A percentile compares a stretch with the other conserved stretches of the same genome.
phyloP scores from a whole-genome alignment of 2,329 filamentous ascomycete species.

The Colletotrichum tanaceti region DNA sequence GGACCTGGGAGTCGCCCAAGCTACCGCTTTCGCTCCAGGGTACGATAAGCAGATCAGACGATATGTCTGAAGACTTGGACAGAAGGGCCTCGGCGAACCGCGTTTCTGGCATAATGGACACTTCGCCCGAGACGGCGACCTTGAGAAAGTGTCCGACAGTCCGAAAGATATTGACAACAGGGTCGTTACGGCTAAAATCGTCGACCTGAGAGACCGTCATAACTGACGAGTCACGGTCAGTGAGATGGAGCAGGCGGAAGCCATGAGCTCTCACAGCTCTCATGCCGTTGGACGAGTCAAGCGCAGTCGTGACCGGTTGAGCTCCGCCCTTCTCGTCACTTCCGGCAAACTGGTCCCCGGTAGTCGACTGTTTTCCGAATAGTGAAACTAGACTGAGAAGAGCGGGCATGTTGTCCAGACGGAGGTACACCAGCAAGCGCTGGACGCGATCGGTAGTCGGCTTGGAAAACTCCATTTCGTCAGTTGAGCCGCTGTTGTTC shows the following conservation, averaged over 20 bases:
- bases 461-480: constrained; percentile 60
- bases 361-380: constrained; percentile 63
- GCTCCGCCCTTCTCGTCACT: constrained; percentile 13
- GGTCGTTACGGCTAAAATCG: constrained; percentile 78
- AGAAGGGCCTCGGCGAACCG: constrained; percentile 83
- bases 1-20: constrained; percentile 56
- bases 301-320: background rate
- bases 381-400: constrained; percentile 86
- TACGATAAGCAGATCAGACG: constrained; percentile 80
- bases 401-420: constrained; percentile 85
- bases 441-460: constrained; percentile 62
- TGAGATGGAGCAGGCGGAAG: constrained; percentile 86
- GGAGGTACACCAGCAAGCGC: constrained; percentile 81
- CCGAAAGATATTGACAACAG: constrained; percentile 90
- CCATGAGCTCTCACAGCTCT: constrained; percentile 79
- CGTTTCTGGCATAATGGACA: constrained; percentile 81
- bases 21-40: constrained; percentile 90
- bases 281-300: constrained; percentile 3
- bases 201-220: constrained; percentile 91
- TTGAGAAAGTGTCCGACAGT: constrained; percentile 88
- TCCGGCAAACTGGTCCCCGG: constrained; percentile 43
- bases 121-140: constrained; percentile 82
- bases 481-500: constrained; percentile 43
- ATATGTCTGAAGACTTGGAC: constrained; percentile 75
- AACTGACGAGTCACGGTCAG: constrained; percentile 92